Percentiles rank a stretch among this genome's conserved stretches.
These are phyloP conservation scores for Kwoniella sp. DNA, from an alignment of 768 basidiomycete species.

Conservation along the genomic window DNA sequence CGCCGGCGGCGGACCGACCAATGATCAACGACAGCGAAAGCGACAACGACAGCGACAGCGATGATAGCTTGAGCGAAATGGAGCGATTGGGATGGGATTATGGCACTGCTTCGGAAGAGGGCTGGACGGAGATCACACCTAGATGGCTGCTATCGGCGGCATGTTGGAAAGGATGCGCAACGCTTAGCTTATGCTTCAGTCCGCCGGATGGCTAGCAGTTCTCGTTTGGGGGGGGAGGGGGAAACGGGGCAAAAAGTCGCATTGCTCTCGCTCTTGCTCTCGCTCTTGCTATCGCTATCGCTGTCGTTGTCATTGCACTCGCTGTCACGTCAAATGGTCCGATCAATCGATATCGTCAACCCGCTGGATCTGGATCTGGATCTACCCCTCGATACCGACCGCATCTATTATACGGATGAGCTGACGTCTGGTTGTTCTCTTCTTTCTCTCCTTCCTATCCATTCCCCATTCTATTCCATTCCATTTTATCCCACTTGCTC, in stretches of 20 bases:
- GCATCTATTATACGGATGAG: neutral
- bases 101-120: too few relatives aligned
- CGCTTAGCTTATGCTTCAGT: neutral
- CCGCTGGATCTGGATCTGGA: too few relatives aligned
- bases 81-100: too few relatives aligned
- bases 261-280: too few relatives aligned
- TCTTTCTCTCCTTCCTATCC: neutral
- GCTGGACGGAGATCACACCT: too few relatives aligned
- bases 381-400: too few relatives aligned
- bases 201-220: neutral
- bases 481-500: neutral
- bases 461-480: neutral
- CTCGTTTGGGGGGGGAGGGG: too few relatives aligned
- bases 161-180: neutral
- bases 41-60: neutral
- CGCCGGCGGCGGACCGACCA: conserved; percentile 3
- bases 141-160: too few relatives aligned
- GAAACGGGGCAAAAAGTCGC: too few relatives aligned
- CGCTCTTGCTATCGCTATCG: neutral
- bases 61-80: too few relatives aligned
- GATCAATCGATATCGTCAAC: neutral
- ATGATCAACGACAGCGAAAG: neutral
- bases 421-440: neutral
- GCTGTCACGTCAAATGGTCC: neutral
- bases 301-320: neutral